Percentiles rank a stretch among this genome's conserved stretches.
These are phyloP conservation scores for Yamadazyma blattariae DNA, from an alignment of 1,139 yeast genomes.

Conservation along the genomic window DNA sequence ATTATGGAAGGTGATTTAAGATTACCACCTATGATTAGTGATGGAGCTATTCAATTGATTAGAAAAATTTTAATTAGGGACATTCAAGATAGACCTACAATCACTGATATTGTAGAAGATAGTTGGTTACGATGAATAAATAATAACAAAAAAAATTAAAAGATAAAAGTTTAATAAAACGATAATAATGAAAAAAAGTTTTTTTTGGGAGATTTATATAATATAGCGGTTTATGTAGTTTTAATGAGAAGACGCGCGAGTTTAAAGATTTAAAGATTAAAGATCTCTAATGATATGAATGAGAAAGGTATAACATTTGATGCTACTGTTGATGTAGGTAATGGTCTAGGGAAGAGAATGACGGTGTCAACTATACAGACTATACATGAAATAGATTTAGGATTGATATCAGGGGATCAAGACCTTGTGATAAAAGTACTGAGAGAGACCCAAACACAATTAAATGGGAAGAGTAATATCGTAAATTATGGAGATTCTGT, in stretches of 20 bases:
- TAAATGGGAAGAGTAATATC: not conserved
- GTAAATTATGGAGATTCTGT: conserved; percentile 12
- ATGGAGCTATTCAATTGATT: conserved; percentile 58
- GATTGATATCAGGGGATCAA: conserved; percentile 8
- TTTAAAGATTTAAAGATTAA: conserved; percentile 1
- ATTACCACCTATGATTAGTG: conserved; percentile 61
- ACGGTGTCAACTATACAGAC: conserved; percentile 8
- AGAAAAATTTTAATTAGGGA: conserved; percentile 64
- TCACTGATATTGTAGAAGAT: conserved; percentile 65
- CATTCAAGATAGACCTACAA: conserved; percentile 63
- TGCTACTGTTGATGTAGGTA: conserved; percentile 3
- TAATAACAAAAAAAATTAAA: not conserved
- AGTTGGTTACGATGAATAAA: conserved; percentile 59
- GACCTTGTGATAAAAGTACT: conserved; percentile 9
- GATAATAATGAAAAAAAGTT: too few species aligned
- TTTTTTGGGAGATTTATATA: too few species aligned
- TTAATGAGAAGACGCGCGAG: conserved; percentile 4
- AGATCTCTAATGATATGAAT: not conserved
- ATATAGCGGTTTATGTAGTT: not conserved
- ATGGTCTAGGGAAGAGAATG: conserved; percentile 6
- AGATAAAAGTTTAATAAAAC: not conserved
- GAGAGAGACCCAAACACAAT: conserved; percentile 1
- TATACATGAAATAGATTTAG: conserved; percentile 9
- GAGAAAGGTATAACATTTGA: conserved; percentile 3
- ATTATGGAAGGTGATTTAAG: conserved; percentile 86